phyloP scores from a whole-genome alignment of 441 rosid species.

The Adansonia madagascariensis region DNA sequence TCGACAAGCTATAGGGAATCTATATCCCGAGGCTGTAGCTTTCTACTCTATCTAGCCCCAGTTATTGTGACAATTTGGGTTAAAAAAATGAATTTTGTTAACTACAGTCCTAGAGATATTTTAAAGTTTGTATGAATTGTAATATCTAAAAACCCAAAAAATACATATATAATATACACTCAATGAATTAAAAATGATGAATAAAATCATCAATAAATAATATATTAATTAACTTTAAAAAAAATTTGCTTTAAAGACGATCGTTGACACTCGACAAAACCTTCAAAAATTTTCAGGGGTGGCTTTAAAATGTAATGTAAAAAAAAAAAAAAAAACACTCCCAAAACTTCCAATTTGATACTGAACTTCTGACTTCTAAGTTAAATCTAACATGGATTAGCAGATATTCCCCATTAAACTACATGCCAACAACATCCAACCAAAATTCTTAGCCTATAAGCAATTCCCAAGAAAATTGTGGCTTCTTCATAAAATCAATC shows the following conservation, averaged over 20 bases:
- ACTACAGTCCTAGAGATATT: no score
- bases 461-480: neutral
- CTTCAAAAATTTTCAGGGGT: neutral
- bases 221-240: no score
- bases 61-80: neutral
- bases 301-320: neutral
- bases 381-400: neutral
- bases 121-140: no score
- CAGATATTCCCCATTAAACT: neutral
- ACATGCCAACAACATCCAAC: slow-evolving; percentile 11
- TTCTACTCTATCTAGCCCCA: neutral
- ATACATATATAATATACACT: neutral
- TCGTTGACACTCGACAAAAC: no score
- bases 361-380: neutral
- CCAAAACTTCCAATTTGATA: neutral
- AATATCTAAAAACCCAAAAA: no score
- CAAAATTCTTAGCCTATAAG: neutral
- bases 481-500: neutral
- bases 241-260: no score
- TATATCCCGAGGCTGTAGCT: neutral
- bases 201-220: no score
- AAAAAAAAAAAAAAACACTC: neutral
- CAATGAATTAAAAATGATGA: neutral
- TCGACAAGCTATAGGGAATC: neutral
- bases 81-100: no score